Conservation (phyloP, 2,329 filamentous ascomycete species). For the Alternaria metachromatica region DNA sequence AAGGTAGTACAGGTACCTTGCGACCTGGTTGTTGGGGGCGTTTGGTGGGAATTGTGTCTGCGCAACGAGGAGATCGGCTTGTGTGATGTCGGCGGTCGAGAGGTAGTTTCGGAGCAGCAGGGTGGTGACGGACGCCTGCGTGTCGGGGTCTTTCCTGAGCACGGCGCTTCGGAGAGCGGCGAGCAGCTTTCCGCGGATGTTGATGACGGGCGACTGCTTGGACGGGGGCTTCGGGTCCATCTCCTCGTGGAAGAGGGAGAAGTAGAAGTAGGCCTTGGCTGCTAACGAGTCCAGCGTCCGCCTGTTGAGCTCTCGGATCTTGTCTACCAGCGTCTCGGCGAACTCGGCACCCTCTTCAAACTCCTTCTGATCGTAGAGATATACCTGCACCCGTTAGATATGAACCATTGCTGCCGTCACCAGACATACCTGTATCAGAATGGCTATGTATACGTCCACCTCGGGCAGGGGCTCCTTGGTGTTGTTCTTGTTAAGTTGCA, state of each 20-base stretch:
- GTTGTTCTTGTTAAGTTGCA: slow-evolving; percentile 63
- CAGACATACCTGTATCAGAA: slow-evolving; percentile 61
- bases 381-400: slow-evolving; percentile 67
- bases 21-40: slow-evolving; percentile 97
- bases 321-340: slow-evolving; percentile 81
- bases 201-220: slow-evolving; percentile 83
- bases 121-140: slow-evolving; percentile 95
- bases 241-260: slow-evolving; percentile 92
- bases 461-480: slow-evolving; percentile 82
- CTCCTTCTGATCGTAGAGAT: slow-evolving; percentile 84
- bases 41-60: slow-evolving; percentile 95
- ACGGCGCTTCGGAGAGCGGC: slow-evolving; percentile 93
- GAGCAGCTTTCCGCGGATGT: slow-evolving; percentile 84
- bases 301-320: slow-evolving; percentile 87
- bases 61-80: slow-evolving; percentile 93
- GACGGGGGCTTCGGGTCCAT: slow-evolving; percentile 86
- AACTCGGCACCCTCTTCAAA: slow-evolving; percentile 82
- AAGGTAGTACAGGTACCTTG: slow-evolving; percentile 95
- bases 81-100: slow-evolving; percentile 92
- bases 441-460: slow-evolving; percentile 86
- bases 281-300: slow-evolving; percentile 92
- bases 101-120: slow-evolving; percentile 95
- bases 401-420: neutral
- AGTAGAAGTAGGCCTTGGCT: slow-evolving; percentile 98
- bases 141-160: slow-evolving; percentile 93